Percentiles rank a stretch among this genome's conserved stretches.
These are phyloP conservation scores for Gnomoniopsis smithogilvyi DNA, from an alignment of 2,329 filamentous ascomycete species.

Conservation along the genomic window DNA sequence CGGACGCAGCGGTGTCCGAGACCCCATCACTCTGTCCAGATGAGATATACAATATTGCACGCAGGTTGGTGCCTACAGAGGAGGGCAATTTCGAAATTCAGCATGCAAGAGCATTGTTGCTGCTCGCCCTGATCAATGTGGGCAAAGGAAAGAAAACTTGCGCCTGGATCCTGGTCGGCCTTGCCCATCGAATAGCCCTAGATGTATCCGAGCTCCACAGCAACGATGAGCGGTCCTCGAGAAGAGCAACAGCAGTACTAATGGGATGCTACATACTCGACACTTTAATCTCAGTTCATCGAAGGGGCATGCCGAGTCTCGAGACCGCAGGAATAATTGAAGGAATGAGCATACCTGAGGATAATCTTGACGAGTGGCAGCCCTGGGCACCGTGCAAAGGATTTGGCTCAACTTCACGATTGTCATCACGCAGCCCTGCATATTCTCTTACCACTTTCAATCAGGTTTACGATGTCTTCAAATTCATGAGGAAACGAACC, in stretches of 20 bases:
- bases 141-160: constrained; percentile 51
- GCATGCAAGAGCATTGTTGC: constrained; percentile 53
- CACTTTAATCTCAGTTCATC: constrained; percentile 49
- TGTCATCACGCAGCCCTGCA: constrained; percentile 25
- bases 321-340: constrained; percentile 42
- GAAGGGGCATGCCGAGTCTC: constrained; percentile 49
- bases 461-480: constrained; percentile 37
- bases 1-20: constrained; percentile 13
- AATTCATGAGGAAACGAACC: constrained; percentile 27
- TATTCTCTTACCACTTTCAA: constrained; percentile 40
- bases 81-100: constrained; percentile 46
- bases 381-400: constrained; percentile 58
- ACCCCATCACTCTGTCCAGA: constrained; percentile 26
- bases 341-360: constrained; percentile 51
- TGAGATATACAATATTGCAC: constrained; percentile 49
- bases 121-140: constrained; percentile 63
- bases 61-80: constrained; percentile 44
- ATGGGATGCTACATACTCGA: constrained; percentile 63
- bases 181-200: constrained; percentile 55
- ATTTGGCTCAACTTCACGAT: constrained; percentile 27
- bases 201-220: constrained; percentile 21
- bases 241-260: constrained; percentile 27
- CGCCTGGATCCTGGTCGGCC: constrained; percentile 64
- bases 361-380: constrained; percentile 72
- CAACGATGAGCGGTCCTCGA: constrained; percentile 12